Base-by-base conservation (phyloP, 371 early-diverging fungal genomes). In the Mortierella sp. region DNA sequence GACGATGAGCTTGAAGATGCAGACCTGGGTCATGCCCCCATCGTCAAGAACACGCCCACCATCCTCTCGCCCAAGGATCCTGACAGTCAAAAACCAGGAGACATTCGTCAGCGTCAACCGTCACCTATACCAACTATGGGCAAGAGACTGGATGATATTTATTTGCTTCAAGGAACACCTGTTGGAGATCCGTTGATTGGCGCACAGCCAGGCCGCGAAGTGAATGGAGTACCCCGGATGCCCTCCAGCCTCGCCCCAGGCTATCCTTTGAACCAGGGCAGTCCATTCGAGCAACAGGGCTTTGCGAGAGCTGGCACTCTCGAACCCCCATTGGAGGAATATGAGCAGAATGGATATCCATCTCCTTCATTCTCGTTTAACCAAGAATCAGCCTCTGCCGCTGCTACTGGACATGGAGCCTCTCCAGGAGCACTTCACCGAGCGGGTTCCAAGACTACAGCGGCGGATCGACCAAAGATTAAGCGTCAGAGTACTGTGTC, bases 401-500 rank as follows among this genome's bases (percentile, higher is more conserved):
- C 70, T 1, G 46, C 73, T 30, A 60, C 46, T 30, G 66, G 59
- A 37, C 37, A 37, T 37, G 37, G 37, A 9, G 37, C 37, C 37
- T 5, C 37, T 37, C 37, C 37, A 5, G 37, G 37, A 9, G 5
- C 3, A 37, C 3, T 37, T 9, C 3, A 9, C 37, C 3, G 37
- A 37, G 37, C 37, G 9, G 37, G 5, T 3, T 37, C 37, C 37
- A 37, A 37, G 9, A 37, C 37, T 3, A n/a, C 48, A n/a, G 57
- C 62, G 29, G 23, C 55, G 12, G 72, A 77, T 1, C 62, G 69
- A 18, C 70, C 70, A 26, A 68, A 69, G 2, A 48, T 47, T 55
- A 79, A 79, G 55, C 79, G 79, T 19, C 79, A 79, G 70, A 72
- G 73, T 21, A 79, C 79, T 3, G 73, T 73, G 9, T 72, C 72